These are phyloP conservation scores for Ustilago loliicola DNA, from an alignment of 1,284 basidiomycete genomes.

Conservation along the genomic window DNA sequence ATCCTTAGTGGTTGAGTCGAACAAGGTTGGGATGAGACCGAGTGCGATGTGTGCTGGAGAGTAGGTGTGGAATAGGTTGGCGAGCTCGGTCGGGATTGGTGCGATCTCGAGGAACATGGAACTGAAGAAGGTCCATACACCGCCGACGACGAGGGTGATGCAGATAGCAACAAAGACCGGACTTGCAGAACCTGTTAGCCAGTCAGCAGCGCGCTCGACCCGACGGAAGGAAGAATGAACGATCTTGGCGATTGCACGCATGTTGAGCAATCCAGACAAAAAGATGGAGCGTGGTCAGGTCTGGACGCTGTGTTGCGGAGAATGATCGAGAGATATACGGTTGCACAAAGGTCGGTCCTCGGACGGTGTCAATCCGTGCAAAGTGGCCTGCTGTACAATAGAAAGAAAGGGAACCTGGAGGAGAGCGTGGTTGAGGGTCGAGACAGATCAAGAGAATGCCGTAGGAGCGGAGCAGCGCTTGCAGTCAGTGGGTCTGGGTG, in stretches of 20 bases:
- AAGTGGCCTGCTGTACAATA: too few relatives aligned
- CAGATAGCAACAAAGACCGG: conserved; percentile 84
- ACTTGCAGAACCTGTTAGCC: conserved; percentile 87
- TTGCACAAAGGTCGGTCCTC: not conserved
- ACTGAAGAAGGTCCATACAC: conserved; percentile 80
- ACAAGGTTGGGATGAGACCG: conserved; percentile 47
- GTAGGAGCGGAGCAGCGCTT: not conserved
- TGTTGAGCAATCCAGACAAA: conserved; percentile 11
- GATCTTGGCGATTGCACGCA: conserved; percentile 68
- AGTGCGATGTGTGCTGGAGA: conserved; percentile 61
- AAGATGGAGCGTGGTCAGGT: not conserved
- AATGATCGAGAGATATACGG: not conserved
- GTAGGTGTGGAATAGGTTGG: conserved; percentile 49
- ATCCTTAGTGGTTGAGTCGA: conserved; percentile 35
- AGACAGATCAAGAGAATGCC: not conserved
- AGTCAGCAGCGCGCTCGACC: conserved; percentile 82
- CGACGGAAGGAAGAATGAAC: conserved; percentile 89
- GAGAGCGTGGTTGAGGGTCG: not conserved
- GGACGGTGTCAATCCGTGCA: too few relatives aligned
- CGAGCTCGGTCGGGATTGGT: conserved; percentile 51
- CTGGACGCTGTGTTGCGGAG: not conserved
- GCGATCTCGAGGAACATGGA: conserved; percentile 54
- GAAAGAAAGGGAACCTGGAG: too few relatives aligned
- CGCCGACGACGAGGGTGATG: conserved; percentile 78
- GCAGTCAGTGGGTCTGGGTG: not conserved